Percentiles rank a stretch among this genome's conserved stretches.
phyloP scores from a whole-genome alignment of 1,284 basidiomycete genomes.

The Cutaneotrichosporon dermatis region DNA sequence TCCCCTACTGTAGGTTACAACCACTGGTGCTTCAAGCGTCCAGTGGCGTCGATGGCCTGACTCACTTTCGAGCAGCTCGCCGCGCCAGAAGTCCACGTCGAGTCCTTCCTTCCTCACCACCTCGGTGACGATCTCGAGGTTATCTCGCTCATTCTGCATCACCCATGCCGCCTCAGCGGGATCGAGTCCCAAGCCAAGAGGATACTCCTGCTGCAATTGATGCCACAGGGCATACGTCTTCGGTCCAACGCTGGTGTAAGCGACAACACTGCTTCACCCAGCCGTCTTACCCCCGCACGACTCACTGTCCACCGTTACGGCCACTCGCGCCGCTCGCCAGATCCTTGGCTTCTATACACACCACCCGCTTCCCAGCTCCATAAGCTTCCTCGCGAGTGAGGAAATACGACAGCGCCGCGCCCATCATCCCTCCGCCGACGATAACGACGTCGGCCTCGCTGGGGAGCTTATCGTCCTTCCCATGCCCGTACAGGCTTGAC shows the following conservation, averaged over 20 bases:
- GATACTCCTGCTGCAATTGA: conserved; percentile 17
- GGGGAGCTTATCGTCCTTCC: conserved; percentile 21
- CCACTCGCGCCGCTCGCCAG: conserved; percentile 39
- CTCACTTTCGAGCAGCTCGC: conserved; percentile 26
- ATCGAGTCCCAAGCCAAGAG: conserved; percentile 12
- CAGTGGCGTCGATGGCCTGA: not conserved
- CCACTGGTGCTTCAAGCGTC: too few relatives aligned
- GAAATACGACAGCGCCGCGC: conserved; percentile 33
- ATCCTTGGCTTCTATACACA: conserved; percentile 40
- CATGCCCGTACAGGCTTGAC: conserved; percentile 20
- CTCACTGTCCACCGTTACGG: conserved; percentile 39
- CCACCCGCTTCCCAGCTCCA: conserved; percentile 26
- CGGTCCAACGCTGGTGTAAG: conserved; percentile 19
- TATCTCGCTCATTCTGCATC: conserved; percentile 29
- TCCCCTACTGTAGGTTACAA: too few relatives aligned
- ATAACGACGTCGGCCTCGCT: conserved; percentile 30
- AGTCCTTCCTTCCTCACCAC: conserved; percentile 21
- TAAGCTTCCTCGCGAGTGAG: conserved; percentile 26
- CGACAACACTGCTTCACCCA: too few relatives aligned
- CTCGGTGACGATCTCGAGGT: conserved; percentile 23
- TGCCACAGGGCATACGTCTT: conserved; percentile 20
- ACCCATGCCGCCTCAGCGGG: conserved; percentile 20
- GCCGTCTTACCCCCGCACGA: not conserved
- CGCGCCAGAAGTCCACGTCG: conserved; percentile 32
- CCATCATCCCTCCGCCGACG: conserved; percentile 36